Conservation (phyloP, 2,329 filamentous ascomycete genomes). For the Talaromyces funiculosus region DNA sequence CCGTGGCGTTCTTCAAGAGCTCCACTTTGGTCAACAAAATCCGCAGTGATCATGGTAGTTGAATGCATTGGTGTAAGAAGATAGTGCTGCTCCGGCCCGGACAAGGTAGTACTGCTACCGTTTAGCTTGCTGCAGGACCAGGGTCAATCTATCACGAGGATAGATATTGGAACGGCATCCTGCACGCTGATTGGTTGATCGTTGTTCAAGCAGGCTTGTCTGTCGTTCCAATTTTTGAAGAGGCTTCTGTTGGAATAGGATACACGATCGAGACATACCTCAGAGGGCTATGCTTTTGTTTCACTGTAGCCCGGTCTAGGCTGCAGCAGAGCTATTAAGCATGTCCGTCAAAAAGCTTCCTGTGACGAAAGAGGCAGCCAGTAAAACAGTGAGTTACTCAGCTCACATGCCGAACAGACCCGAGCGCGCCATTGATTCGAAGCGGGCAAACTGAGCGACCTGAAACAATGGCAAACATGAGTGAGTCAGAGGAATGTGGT, state of each 20-base stretch:
- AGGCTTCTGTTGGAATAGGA: neutral
- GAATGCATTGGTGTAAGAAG: neutral
- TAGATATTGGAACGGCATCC: neutral
- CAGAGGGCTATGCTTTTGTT: neutral
- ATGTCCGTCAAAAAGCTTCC: neutral
- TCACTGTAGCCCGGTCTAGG: neutral
- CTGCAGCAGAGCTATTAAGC: neutral
- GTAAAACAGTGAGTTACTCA: slow-evolving; percentile 1
- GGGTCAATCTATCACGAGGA: slow-evolving; percentile 14
- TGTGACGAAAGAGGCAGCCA: neutral
- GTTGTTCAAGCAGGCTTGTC: neutral
- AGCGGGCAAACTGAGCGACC: neutral
- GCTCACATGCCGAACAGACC: neutral
- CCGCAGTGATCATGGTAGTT: neutral
- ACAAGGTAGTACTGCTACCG: slow-evolving; percentile 12
- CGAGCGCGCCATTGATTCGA: neutral
- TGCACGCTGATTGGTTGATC: slow-evolving; percentile 8
- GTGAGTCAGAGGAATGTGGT: neutral
- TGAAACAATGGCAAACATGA: neutral
- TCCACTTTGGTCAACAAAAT: neutral
- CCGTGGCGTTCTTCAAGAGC: neutral
- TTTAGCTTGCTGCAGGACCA: slow-evolving; percentile 9
- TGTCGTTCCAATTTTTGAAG: neutral
- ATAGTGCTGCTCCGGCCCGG: neutral
- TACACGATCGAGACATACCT: neutral